Percentiles rank a stretch among this genome's conserved stretches.
Evolutionary conservation across 2,329 filamentous ascomycete species (phyloP).

Genomic region (Hymenotorrendiella dingleyae): DNA sequence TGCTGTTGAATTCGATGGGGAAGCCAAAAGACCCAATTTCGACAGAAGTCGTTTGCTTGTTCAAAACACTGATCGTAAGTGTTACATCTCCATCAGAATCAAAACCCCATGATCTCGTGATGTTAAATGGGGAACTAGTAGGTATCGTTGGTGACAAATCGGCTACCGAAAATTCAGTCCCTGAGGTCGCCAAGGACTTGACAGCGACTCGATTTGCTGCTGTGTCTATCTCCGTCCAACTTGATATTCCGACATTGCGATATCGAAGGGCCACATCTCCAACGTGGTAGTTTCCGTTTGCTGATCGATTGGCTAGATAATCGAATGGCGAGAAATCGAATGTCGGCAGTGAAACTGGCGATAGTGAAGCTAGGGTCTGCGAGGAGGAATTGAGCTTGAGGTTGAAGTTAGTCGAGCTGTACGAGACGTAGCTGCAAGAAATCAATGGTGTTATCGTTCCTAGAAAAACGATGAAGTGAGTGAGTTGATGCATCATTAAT

Average conservation of each 20-base stretch:
- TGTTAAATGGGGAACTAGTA: constrained; percentile 33
- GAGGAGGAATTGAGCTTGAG: constrained; percentile 38
- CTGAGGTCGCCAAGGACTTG: constrained; percentile 22
- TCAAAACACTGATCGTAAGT: constrained; percentile 46
- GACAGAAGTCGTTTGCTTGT: constrained; percentile 34
- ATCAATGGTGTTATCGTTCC: no score
- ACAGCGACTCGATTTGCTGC: constrained; percentile 36
- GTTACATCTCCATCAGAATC: constrained; percentile 43
- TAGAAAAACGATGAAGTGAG: no score
- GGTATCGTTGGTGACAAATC: constrained; percentile 39
- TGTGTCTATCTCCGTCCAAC: constrained; percentile 45
- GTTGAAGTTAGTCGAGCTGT: constrained; percentile 32
- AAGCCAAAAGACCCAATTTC: constrained; percentile 54
- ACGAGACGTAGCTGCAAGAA: constrained; percentile 13
- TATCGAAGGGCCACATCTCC: constrained; percentile 53
- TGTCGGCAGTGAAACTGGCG: constrained; percentile 29
- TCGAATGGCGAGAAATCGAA: constrained; percentile 54
- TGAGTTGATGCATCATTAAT: no score
- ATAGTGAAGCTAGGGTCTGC: constrained; percentile 44
- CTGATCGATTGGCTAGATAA: constrained; percentile 39
- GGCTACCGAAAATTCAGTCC: constrained; percentile 34
- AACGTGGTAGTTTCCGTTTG: constrained; percentile 51
- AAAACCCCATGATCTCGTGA: constrained; percentile 48
- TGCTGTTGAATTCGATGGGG: constrained; percentile 56
- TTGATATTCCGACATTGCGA: constrained; percentile 33